Evolutionary conservation across 805 yeast species (phyloP), one percentile per base, ranked within the genome.

Genomic region (Sungouiella thailandica): DNA sequence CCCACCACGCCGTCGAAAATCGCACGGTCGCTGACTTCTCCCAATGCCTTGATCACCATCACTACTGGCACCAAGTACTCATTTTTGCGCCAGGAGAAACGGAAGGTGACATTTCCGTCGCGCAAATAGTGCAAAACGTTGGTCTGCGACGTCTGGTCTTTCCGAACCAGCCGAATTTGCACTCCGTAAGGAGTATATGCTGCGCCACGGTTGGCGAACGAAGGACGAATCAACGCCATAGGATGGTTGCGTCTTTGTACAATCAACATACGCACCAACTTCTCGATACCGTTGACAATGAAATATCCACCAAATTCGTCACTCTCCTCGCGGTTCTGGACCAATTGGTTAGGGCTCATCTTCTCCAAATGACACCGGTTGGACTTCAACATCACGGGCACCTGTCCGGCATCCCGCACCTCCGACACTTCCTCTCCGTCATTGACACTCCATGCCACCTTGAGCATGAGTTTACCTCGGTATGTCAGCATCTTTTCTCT

Each of bases 211-310:
- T 88, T 88, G 32, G 81, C 82, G 55, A 90, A 93, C 8, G 95
- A 84, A 22, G 96, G 94, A 67, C 98, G 86, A 39, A 88, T 82
- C 51, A 93, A 78, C 9, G 97, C 97, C 96, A 93, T 87, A 16
- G 97, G 95, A 57, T 89, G 97, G 59, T 93, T 93, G 62, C 98
- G 77, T 60, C 97, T 81, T 65, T 90, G 98, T 13, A 93, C 97
- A 68, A 93, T 87, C 60, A 93, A 77, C 97, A 93, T 87, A 66
- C 98, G 85, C 51, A 93, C 78, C 52, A 93, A 72, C 63, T 93
- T 93, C 62, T 93, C 98, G 49, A 90, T 89, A 70, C 98, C 98
- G 57, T 90, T 90, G 41, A 90, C 89, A 47, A 88, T 76, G 60
- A 93, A 93, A 60, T 93, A 93, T 25, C 98, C 98, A 44, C 98